Evolutionary conservation across 208 protist genomes (phyloP), one percentile per base, ranked within the genome.

Genomic region (Trypanosomatidae sp.): DNA sequence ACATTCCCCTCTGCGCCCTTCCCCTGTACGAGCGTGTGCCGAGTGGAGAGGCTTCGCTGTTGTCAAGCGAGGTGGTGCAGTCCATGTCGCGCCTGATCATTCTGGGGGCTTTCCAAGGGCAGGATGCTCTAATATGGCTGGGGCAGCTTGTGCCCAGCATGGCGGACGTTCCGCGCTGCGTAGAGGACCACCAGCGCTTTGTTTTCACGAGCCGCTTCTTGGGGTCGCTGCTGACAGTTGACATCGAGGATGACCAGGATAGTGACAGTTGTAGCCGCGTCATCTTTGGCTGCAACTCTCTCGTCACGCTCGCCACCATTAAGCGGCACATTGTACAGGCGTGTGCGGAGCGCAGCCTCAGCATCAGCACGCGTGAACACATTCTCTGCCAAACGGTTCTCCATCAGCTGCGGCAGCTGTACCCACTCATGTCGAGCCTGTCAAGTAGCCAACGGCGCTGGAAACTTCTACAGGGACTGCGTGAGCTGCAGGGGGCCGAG

Each of bases 1-100:
- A 70, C 49, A 62, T 92, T 25, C 75, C 69, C 39, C 74, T 96
- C 30, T 77, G 76, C 64, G 85, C 90, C 5, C 72, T 96, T 30
- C 87, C 86, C 30, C 74, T 96, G 30, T 89, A 93, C 79, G 73
- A 72, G 64, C 87, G 90, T n/a, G 79, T 94, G n/a, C 79, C 80
- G 41, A 64, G 43, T 19, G 52, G 75, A 15, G 65, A 80, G 49
- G 64, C 67, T 59, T 50, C 79, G 33, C 49, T 82, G 80, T 44
- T 71, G 56, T 25, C 73, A 67, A 22, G 47, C 36, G 79, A 82
- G 36, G 78, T 69, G 60, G 52, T 62, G 62, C 67, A 74, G 58
- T 68, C 74, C 33, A 80, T 88, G 66, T 93, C 91, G 59, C 79
- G 66, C 49, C 49, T 92, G 59, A 73, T 83, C 58, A 71, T 93